phyloP scores from a whole-genome alignment of 495 filamentous ascomycete genomes.

The Hypoxylon lienhwacheense region DNA sequence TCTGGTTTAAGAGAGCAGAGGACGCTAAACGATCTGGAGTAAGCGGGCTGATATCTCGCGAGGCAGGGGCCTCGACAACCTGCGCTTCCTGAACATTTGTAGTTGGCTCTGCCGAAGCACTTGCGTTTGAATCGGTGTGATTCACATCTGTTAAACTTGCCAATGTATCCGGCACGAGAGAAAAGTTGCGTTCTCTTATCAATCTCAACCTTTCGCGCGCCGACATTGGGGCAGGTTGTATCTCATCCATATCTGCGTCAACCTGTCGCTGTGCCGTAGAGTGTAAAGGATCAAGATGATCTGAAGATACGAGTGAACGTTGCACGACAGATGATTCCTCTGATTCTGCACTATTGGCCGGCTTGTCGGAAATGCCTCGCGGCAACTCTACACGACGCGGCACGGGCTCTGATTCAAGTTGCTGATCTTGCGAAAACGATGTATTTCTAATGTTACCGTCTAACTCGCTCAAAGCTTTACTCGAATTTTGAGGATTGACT shows the following conservation, averaged over 20 bases:
- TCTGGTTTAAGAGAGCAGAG: slow-evolving; percentile 8
- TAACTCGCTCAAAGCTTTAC: slow-evolving; percentile 29
- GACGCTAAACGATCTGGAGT: slow-evolving; percentile 10
- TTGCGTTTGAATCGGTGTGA: not conserved
- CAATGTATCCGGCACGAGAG: slow-evolving; percentile 1
- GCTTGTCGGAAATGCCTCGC: slow-evolving; percentile 1
- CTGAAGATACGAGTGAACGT: not conserved
- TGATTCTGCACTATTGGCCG: not conserved
- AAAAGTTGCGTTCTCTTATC: slow-evolving; percentile 27
- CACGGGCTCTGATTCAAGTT: slow-evolving; percentile 10
- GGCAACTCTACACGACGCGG: slow-evolving; percentile 4
- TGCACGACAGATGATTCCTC: not conserved
- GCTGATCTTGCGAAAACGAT: slow-evolving; percentile 16
- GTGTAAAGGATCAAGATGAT: not conserved
- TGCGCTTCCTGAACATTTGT: slow-evolving; percentile 4
- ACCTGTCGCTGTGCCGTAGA: not conserved
- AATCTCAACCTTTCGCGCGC: slow-evolving; percentile 38
- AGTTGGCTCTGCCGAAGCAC: slow-evolving; percentile 1
- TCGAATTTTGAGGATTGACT: slow-evolving; percentile 13
- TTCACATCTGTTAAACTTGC: not conserved
- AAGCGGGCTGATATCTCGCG: slow-evolving; percentile 6
- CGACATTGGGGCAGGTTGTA: slow-evolving; percentile 21
- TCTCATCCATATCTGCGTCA: slow-evolving; percentile 34
- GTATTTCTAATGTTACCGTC: slow-evolving; percentile 25
- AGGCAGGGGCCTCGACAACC: not conserved